Base-by-base conservation (phyloP, 2,329 filamentous ascomycete genomes). In the Trichoderma sp. region DNA sequence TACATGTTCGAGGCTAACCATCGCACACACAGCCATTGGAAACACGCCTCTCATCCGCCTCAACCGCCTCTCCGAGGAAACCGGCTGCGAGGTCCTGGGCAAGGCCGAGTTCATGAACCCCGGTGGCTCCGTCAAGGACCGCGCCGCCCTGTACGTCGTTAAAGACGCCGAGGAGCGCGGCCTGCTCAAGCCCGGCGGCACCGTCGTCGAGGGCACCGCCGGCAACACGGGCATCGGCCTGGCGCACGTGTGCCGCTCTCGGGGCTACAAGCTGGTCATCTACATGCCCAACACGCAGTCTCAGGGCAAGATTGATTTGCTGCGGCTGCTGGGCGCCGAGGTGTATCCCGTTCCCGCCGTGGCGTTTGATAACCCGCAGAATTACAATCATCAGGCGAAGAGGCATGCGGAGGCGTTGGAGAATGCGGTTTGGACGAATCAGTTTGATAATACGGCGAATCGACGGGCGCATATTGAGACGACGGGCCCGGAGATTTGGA, bases 281-380 rank as follows among this genome's bases (percentile, higher is more conserved):
- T 99, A 98, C 91, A 98, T 99, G 97, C 97, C 97, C 81, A 94
- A 99, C 88, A 98, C 96, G 66, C 97, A 98, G 87, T 97, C 95
- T 24, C 96, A 98, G 86, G 97, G 95, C 83, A 99, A 99, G 88
- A 94, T 99, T 83, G 97, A 98, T 84, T 89, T 99, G 71, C 88
- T 99, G 78, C 90, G 96, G 9, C 88, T 98, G 45, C 90, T 99
- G 11, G 97, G 97, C 78, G 97, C 97, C 31, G 95, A 98, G 85
- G 97, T 99, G 41, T 94, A 97, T 86, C 95, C 97, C 21, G 97
- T 99, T 0, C 97, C 97, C 18, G 97, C 96, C 8, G 97, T 98
- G 18, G 93, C 97, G 4, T 98, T 97, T 82, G 95, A 98, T 78
- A 94, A 98, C 87, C 94, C 95, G 18, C 88, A 95, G 62, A 99